Base-by-base conservation (phyloP, 2,329 filamentous ascomycete genomes). In the Fusarium napiforme region DNA sequence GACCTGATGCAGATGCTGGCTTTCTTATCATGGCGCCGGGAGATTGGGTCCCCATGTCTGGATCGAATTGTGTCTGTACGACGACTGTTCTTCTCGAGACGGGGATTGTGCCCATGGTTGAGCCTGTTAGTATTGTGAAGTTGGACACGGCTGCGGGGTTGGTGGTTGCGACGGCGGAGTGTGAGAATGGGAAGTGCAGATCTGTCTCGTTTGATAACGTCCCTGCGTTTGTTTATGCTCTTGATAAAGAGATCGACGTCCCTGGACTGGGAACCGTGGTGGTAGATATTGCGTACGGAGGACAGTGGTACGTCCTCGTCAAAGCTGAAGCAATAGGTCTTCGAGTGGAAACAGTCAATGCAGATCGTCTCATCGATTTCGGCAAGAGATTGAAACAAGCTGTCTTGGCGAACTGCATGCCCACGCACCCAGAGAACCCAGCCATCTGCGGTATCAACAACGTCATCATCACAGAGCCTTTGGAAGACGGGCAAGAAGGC, bases 41-140 rank as follows among this genome's bases (percentile, higher is more conserved):
- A 2, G 74, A 75, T 19, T 77, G 64, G 57, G 72, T 69, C 2
- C 75, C 72, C 4, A 84, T 73, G 79, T 85, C 84, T 16, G 83
- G 84, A 2, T 79, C 81, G 4, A 86, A 86, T 45, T 82, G 80
- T 9, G 84, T 86, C 10, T 82, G 79, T 59, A 84, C 82, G 0
- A 76, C 82, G 0, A 85, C 84, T 0, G 84, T 85, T 9, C 75
- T 86, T 23, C 71, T 86, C n/a, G 84, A 86, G 72, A 86, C 83
- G 0, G 84, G 84, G 0, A 85, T 85, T 69, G 67, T 85, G 0
- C 71, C 77, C 2, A 86, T 85, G 83, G 72, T 79, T 14, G 84
- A 85, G 60, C 84, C 66, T 9, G 28, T 68, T 7, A 68, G 21
- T 2, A 63, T 23, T 12, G 66, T 68, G 0, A 49, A 32, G n/a